These are phyloP conservation scores for Schizothecium vesticola DNA, from an alignment of 495 filamentous ascomycete genomes.

Conservation along the genomic window DNA sequence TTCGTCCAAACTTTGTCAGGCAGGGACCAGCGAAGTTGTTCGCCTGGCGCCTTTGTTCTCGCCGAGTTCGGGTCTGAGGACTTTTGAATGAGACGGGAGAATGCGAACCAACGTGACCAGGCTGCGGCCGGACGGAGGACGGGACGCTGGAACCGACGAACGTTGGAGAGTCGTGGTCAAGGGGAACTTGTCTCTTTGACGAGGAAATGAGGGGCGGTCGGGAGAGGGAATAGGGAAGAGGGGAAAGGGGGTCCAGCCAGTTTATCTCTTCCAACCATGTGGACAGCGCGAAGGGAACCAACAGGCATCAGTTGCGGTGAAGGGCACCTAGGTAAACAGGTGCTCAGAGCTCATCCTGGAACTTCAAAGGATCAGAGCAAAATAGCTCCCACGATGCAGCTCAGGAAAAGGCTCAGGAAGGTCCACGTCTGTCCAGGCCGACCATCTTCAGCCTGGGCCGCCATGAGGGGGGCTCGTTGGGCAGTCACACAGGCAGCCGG, in stretches of 20 bases:
- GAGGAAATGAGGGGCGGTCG: neutral
- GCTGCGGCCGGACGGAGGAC: neutral
- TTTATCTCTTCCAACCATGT: neutral
- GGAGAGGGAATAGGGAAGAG: neutral
- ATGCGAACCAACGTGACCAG: neutral
- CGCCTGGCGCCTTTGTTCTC: neutral
- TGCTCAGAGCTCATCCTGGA: neutral
- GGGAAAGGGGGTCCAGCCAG: neutral
- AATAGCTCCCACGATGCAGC: neutral
- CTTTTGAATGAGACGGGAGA: neutral
- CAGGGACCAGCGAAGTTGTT: neutral
- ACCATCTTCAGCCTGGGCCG: neutral
- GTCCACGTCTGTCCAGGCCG: neutral
- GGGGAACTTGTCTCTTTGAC: neutral
- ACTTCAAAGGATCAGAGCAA: neutral
- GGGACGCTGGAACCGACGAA: neutral
- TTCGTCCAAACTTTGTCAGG: slow-evolving; percentile 4
- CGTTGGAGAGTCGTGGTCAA: neutral
- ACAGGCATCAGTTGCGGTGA: slow-evolving; percentile 1
- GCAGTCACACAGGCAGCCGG: slow-evolving; percentile 29
- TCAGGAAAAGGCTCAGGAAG: neutral
- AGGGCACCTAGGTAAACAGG: neutral
- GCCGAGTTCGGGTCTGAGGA: neutral
- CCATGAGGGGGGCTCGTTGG: slow-evolving; percentile 20
- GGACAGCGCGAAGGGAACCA: slow-evolving; percentile 15